A percentile compares a stretch with the other conserved stretches of the same genome.
Evolutionary conservation across 108 stramenopile species (phyloP).

Genomic region (Cyclotella distinguenda): DNA sequence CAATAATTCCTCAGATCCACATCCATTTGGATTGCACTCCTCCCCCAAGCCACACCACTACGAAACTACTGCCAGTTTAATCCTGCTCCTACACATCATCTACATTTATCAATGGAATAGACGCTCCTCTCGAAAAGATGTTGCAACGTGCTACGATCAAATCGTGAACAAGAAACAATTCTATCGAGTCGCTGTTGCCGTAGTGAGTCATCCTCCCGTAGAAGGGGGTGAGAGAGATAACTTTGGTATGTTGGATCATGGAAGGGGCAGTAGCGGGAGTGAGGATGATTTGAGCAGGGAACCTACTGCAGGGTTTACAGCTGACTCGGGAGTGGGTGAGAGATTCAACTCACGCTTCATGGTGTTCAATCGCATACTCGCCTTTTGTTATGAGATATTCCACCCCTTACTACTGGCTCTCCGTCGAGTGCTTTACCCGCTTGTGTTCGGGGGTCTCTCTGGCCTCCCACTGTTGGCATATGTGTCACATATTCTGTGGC

Average conservation of each 20-base stretch:
- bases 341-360: neutral
- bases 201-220: constrained; percentile 51
- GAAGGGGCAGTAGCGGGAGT: constrained; percentile 2
- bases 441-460: constrained; percentile 42
- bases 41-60: constrained; percentile 2
- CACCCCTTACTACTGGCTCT: neutral
- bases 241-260: neutral
- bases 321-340: neutral
- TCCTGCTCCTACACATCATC: constrained; percentile 45
- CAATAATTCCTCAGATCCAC: constrained; percentile 12
- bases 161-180: constrained; percentile 47
- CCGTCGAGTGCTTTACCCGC: constrained; percentile 26
- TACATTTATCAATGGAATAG: constrained; percentile 54
- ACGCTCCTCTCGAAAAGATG: constrained; percentile 30
- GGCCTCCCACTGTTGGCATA: constrained; percentile 56
- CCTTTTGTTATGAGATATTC: neutral
- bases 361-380: neutral
- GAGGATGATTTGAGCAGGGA: neutral
- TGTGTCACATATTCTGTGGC: constrained; percentile 60
- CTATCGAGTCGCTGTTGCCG: constrained; percentile 40
- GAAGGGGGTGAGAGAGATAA: constrained; percentile 34
- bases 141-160: constrained; percentile 47
- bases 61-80: constrained; percentile 39
- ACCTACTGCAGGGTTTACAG: neutral
- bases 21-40: constrained; percentile 21